Base-by-base conservation (phyloP, 2,329 filamentous ascomycete genomes). In the Talaromyces funiculosus region DNA sequence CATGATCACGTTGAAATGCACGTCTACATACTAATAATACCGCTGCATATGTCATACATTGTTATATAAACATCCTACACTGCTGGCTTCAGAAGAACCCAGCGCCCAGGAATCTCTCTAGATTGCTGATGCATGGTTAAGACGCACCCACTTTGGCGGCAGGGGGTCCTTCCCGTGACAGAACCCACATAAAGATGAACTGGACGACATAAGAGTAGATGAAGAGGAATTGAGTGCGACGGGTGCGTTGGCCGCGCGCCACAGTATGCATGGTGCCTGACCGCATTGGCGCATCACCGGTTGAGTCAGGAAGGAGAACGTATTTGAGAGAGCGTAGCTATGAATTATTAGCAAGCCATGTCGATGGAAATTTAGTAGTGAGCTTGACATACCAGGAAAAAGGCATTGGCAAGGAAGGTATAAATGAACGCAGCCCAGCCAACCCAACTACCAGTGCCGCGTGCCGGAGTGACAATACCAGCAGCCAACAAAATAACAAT, bases 271-370 rank as follows among this genome's bases (percentile, higher is more conserved):
- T 85, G 1, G 80, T 80, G 12, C 80, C 81, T 60, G 79, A 70
- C 63, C 86, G 82, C 67, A 84, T 84, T 33, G 85, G 82, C 59
- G 82, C 84, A 68, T 88, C 86, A 62, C 80, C 82, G 1, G 86
- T 82, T 62, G 85, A 90, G 72, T 97, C 92, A 0, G 94, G 94
- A 4, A 99, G 84, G 14, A 99, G 83, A 26, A 99, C 94, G 70
- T 99, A 99, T 79, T 96, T 92, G 64, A 99, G 78, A 16, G 93
- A 97, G 62, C 94, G 89, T 73, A 99, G 88, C 91, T 96, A 61
- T 53, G 59, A 42, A n/a, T 7, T 35, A 18, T 3, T 33, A 47
- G 59, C 33, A 57, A 49, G n/a, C 40, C 14, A 2, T 14, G 33
- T 8, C 9, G 9, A n/a, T 18, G 40, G 18, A 6, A 2, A 45